Evolutionary conservation across 2,329 filamentous ascomycete genomes (phyloP).

Genomic region (Lojkania enalia): DNA sequence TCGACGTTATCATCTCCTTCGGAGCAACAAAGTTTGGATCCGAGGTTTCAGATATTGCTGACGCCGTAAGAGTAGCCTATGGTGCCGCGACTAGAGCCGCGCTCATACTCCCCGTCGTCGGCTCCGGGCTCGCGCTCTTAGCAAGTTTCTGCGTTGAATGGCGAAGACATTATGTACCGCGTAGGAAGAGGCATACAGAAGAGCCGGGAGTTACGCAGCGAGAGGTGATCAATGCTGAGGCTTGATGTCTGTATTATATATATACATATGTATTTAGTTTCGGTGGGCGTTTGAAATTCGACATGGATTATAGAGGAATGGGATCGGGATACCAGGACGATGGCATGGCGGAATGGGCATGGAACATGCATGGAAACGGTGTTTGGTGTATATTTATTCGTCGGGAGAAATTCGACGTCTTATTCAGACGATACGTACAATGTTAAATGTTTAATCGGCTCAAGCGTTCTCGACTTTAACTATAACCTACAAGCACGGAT

Average conservation of each 20-base stretch:
- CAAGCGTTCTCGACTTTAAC: too few species aligned
- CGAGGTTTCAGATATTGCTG: not conserved
- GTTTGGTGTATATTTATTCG: not conserved
- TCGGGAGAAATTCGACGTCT: too few species aligned
- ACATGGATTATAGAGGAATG: too few species aligned
- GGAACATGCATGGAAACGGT: not conserved
- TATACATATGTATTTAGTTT: too few species aligned
- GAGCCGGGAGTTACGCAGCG: not conserved
- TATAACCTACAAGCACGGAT: too few species aligned
- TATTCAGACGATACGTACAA: too few species aligned
- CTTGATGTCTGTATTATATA: not conserved
- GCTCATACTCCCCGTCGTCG: not conserved
- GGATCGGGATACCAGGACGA: not conserved
- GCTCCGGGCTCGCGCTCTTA: not conserved
- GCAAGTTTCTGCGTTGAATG: not conserved
- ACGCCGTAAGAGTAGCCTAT: not conserved
- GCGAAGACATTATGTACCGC: conserved; percentile 1
- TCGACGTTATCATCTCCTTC: conserved; percentile 3
- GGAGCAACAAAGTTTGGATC: not conserved
- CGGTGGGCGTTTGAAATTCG: not conserved
- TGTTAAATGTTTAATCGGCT: too few species aligned
- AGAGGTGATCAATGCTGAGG: not conserved
- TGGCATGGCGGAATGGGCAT: not conserved
- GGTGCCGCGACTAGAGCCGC: conserved; percentile 1
- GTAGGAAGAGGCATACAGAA: not conserved